Evolutionary conservation across 1,139 yeast genomes (phyloP), one percentile per base, ranked within the genome.

Genomic region (Blastobotrys raffinosifermentans): DNA sequence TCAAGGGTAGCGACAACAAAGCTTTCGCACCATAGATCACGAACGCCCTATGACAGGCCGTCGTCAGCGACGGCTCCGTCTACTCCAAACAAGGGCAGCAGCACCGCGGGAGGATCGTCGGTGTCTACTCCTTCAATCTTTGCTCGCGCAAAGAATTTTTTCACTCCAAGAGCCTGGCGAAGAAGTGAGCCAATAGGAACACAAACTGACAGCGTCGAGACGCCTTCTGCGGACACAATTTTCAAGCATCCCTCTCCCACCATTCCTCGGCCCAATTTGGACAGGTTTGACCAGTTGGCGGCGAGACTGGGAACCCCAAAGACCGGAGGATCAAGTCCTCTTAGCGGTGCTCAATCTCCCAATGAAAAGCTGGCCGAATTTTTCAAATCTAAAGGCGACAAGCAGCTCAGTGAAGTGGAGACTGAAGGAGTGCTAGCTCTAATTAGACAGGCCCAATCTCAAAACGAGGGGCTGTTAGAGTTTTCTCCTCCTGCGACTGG

Each of bases 401-500:
- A 64, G 13, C 89, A 93, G 7, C 65, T 87, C 43, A 70, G 79
- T 8, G 87, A 80, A 13, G 68, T 86, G 34, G 97, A 89, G 58
- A 73, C 80, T 47, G 94, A 81, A 54, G 96, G 96, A 3, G 94
- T 87, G 0, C 60, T 83, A 53, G 74, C 94, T 2, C 52, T 79
- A 18, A 67, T 70, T 37, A 45, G 53, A 15, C 64, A 61, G 44
- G 64, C 64, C 4, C 57, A 51, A 43, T 65, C 63, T 38, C 60
- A 69, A 11, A 57, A 58, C 36, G 57, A 56, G 36, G 44, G 48
- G 2, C 30, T 48, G 29, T 34, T 40, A 3, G 44, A 45, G 7
- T n/a, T 5, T n/a, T 6, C 23, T 11, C 8, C 34, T 27, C 26
- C 25, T 25, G 11, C 33, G 32, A 11, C 22, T 18, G 32, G 16